Evolutionary conservation across 176 grass and related monocot genomes (phyloP), one percentile per base, ranked within the genome.

Genomic region (Aechmea fasciata): DNA sequence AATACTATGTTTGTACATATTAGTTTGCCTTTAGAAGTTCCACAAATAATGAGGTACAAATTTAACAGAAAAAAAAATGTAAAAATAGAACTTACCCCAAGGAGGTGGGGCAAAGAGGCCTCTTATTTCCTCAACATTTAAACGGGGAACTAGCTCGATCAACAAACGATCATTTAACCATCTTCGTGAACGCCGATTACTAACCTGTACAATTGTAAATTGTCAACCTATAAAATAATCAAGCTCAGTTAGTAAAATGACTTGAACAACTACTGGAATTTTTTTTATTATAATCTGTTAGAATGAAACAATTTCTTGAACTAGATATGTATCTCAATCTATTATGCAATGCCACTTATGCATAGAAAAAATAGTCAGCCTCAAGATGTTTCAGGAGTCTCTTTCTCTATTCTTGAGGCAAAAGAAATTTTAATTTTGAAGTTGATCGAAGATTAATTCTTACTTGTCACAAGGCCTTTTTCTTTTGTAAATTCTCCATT

Each of bases 81-180:
- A 11, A 48, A 52, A 3, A 14, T 1, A 18, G 13, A 65, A 77
- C 49, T 69, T 87, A 92, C 93, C 89, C 76, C 81, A 97, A 63
- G 93, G 93, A 67, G 93, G 93, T 62, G 93, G 93, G 68, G 93
- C 88, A 67, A 97, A 97, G 3, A 96, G 89, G 73, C 93, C 86
- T 85, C 87, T 89, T 63, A 96, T 96, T 81, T 96, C 93, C 75
- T 92, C 89, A 14, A 83, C 89, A 75, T 97, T 83, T 47, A 96
- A 88, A 26, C 84, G 83, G 0, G 89, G 89, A 48, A 97, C 86
- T 11, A 97, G 78, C 67, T 92, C 93, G 69, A 92, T 87, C 51
- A 97, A 61, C 73, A 97, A 76, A 25, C 89, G 89, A 49, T 92
- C 89, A 61, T 97, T 97, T 76, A 97, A 52, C 86, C 93, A 97